Evolutionary conservation across 805 yeast species (phyloP).

Genomic region (Ogataea nitratoaversa): DNA sequence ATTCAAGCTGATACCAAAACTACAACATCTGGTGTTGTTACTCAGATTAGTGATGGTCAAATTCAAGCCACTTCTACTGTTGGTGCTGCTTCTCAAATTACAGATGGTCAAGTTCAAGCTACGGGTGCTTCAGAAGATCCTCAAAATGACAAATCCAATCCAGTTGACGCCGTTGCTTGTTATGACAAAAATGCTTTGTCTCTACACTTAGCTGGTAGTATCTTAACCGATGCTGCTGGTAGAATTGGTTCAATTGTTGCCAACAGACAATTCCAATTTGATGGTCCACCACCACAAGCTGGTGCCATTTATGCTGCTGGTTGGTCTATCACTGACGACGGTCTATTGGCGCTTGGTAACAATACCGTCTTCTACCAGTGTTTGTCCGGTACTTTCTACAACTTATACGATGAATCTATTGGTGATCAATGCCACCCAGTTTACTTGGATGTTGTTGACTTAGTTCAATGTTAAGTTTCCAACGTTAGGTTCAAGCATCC

Average conservation of each 20-base stretch:
- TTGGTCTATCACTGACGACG: constrained; percentile 43
- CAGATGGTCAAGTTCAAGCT: constrained; percentile 44
- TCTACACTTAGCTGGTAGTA: constrained; percentile 37
- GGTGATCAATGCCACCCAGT: constrained; percentile 45
- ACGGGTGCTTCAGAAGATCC: constrained; percentile 30
- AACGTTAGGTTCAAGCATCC: too few species aligned
- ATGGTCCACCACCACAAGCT: constrained; percentile 64
- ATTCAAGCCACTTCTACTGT: constrained; percentile 33
- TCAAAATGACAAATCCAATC: constrained; percentile 11
- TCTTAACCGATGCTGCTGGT: constrained; percentile 44
- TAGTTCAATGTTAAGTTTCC: constrained; percentile 37
- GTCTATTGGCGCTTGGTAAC: constrained; percentile 48
- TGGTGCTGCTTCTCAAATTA: constrained; percentile 38
- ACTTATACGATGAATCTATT: constrained; percentile 47
- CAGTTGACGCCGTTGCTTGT: constrained; percentile 31
- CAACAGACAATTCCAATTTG: constrained; percentile 62
- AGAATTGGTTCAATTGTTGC: constrained; percentile 60
- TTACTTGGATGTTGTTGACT: constrained; percentile 40
- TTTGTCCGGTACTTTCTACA: constrained; percentile 53
- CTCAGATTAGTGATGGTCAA: constrained; percentile 38
- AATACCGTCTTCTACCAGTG: constrained; percentile 49
- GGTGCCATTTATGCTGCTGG: constrained; percentile 51
- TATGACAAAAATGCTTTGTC: constrained; percentile 35
- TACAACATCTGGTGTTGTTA: constrained; percentile 32
- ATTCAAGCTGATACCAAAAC: constrained; percentile 41